phyloP scores from a whole-genome alignment of 2,329 filamentous ascomycete species.

The Fusarium tupiense region DNA sequence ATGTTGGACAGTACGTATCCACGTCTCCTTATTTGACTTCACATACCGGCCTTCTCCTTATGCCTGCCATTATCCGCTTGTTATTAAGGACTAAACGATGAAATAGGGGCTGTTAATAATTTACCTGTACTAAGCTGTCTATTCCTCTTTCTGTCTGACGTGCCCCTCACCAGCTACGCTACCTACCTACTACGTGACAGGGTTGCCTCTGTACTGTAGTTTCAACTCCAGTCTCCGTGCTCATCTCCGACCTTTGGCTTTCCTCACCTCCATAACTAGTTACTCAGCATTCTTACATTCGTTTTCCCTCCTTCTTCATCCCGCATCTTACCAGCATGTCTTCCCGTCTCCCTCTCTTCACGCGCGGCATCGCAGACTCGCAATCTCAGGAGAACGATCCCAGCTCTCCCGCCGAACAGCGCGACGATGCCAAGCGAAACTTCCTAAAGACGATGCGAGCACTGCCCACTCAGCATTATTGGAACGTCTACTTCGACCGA shows the following conservation, averaged over 20 bases:
- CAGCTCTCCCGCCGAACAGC: conserved; percentile 76
- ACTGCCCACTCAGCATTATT: conserved; percentile 82
- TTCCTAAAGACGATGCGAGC: conserved; percentile 79
- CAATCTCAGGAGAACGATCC: conserved; percentile 68
- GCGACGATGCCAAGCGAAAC: conserved; percentile 85
- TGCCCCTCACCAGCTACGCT: conserved; percentile 36
- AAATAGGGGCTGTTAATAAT: conserved; percentile 11
- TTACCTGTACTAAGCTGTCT: conserved; percentile 16
- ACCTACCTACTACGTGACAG: conserved; percentile 4
- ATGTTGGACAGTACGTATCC: not conserved
- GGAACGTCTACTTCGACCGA: conserved; percentile 76
- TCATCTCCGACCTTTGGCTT: conserved; percentile 16
- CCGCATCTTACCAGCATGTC: conserved; percentile 56
- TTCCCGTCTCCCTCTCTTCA: conserved; percentile 67
- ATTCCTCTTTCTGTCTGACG: conserved; percentile 37
- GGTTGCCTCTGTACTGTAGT: conserved; percentile 12
- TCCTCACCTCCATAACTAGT: not conserved
- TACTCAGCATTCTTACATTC: conserved; percentile 21
- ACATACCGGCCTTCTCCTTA: not conserved
- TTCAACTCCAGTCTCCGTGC: conserved; percentile 23
- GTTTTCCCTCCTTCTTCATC: conserved; percentile 2
- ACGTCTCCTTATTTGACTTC: not conserved
- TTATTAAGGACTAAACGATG: not conserved
- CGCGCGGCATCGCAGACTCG: conserved; percentile 69
- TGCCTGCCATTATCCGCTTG: not conserved